Conservation (phyloP, 2,329 filamentous ascomycete species). For the Lasiodiplodia citricola region DNA sequence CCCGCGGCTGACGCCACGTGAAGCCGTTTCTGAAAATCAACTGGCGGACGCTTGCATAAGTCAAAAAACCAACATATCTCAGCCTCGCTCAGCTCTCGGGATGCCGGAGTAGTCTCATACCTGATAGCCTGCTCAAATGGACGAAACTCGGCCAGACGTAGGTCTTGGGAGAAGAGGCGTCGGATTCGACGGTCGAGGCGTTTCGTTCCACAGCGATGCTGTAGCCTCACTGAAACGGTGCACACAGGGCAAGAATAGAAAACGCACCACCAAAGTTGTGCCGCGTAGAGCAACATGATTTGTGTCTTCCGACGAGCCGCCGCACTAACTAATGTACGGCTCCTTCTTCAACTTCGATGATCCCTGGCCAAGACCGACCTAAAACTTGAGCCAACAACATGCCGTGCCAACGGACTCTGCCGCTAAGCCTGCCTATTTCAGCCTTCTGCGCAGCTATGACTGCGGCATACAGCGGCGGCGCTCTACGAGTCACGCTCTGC, state of each 20-base stretch:
- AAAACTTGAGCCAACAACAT: background rate
- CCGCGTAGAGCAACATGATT: conserved; percentile 26
- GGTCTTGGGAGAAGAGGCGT: background rate
- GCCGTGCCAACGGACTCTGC: background rate
- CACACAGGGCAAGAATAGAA: conserved; percentile 25
- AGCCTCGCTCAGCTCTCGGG: conserved; percentile 13
- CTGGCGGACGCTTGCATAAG: conserved; percentile 15
- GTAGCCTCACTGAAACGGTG: conserved; percentile 7
- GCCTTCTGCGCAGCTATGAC: conserved; percentile 14
- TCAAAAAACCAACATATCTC: background rate
- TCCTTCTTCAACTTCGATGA: conserved; percentile 2
- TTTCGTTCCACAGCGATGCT: conserved; percentile 11
- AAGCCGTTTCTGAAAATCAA: background rate
- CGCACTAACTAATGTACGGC: conserved; percentile 3
- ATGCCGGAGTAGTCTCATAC: background rate
- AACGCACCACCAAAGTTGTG: conserved; percentile 2
- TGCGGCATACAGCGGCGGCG: background rate
- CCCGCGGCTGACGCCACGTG: conserved; percentile 5
- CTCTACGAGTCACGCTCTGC: background rate
- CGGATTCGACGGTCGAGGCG: conserved; percentile 19
- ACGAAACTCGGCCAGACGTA: background rate
- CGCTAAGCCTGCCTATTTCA: conserved; percentile 3
- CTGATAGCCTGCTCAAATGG: background rate
- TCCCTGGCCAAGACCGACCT: background rate
- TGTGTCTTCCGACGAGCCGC: conserved; percentile 26